These are phyloP conservation scores for Xerocomellus dryophilus DNA, from an alignment of 768 basidiomycete genomes.

Conservation along the genomic window DNA sequence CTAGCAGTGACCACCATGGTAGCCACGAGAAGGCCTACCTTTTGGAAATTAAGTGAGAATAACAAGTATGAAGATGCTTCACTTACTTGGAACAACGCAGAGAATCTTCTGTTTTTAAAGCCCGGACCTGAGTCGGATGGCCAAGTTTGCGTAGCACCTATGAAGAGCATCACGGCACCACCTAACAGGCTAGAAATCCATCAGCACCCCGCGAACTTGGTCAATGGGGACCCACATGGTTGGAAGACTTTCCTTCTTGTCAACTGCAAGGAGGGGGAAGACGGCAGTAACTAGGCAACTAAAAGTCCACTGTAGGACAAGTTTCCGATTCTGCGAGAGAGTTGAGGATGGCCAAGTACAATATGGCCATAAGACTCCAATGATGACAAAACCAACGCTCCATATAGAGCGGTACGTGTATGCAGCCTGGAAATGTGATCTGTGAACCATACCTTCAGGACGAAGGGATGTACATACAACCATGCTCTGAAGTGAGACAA, in stretches of 20 bases:
- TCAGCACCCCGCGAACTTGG: slow-evolving; percentile 6
- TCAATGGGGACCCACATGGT: slow-evolving; percentile 52
- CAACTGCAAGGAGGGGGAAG: slow-evolving; percentile 71
- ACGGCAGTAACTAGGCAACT: slow-evolving; percentile 55
- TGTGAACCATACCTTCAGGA: background rate
- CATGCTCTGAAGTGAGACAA: slow-evolving; percentile 59
- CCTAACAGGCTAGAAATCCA: slow-evolving; percentile 41
- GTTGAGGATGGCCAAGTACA: slow-evolving; percentile 43
- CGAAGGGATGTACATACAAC: slow-evolving; percentile 49
- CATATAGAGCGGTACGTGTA: slow-evolving; percentile 72
- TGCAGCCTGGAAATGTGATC: slow-evolving; percentile 44
- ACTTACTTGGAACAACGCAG: slow-evolving; percentile 26
- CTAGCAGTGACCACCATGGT: slow-evolving; percentile 53
- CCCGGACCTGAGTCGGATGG: background rate
- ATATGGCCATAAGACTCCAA: slow-evolving; percentile 67
- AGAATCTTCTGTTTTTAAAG: background rate
- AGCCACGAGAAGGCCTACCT: slow-evolving; percentile 46
- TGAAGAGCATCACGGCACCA: slow-evolving; percentile 42
- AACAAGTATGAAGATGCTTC: background rate
- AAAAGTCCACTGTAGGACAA: slow-evolving; percentile 42
- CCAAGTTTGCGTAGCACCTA: slow-evolving; percentile 28
- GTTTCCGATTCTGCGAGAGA: slow-evolving; percentile 23
- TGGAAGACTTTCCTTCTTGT: slow-evolving; percentile 60
- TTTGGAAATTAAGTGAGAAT: background rate
- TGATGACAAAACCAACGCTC: slow-evolving; percentile 60